These are phyloP conservation scores for Phaeosphaeriaceae sp. DNA, from an alignment of 2,329 filamentous ascomycete genomes.

Conservation along the genomic window DNA sequence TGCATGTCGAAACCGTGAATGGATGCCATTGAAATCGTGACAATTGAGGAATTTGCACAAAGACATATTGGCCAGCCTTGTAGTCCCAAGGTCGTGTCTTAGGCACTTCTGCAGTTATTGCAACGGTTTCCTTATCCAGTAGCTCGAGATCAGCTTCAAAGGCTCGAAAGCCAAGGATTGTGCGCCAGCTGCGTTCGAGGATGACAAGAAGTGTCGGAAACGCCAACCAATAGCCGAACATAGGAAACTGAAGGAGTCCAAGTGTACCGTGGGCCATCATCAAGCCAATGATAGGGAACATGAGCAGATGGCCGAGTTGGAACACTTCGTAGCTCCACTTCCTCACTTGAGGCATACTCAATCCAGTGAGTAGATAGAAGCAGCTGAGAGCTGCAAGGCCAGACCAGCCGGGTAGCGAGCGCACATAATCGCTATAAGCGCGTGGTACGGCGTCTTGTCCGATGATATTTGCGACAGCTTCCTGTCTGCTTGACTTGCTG, in stretches of 20 bases:
- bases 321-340: slow-evolving; percentile 64
- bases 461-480: slow-evolving; percentile 54
- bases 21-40: slow-evolving; percentile 67
- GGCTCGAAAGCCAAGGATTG: slow-evolving; percentile 57
- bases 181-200: slow-evolving; percentile 56
- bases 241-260: slow-evolving; percentile 60
- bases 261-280: slow-evolving; percentile 63
- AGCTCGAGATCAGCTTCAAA: slow-evolving; percentile 58
- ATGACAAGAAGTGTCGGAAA: slow-evolving; percentile 61
- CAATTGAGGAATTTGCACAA: slow-evolving; percentile 62
- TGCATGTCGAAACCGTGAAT: slow-evolving; percentile 65
- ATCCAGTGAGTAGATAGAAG: slow-evolving; percentile 58
- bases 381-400: slow-evolving; percentile 58
- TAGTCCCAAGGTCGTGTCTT: slow-evolving; percentile 60
- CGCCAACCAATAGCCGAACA: slow-evolving; percentile 65
- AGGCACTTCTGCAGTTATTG: slow-evolving; percentile 58
- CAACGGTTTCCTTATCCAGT: slow-evolving; percentile 62
- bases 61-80: slow-evolving; percentile 64
- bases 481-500: slow-evolving; percentile 54
- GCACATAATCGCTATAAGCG: slow-evolving; percentile 57
- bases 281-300: slow-evolving; percentile 65
- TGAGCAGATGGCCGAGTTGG: slow-evolving; percentile 63
- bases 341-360: slow-evolving; percentile 60
- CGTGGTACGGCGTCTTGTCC: slow-evolving; percentile 54
- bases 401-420: slow-evolving; percentile 58